Evolutionary conservation across 257 asterid genomes (phyloP), one percentile per base, ranked within the genome.

Genomic region (Osmanthus fragrans): DNA sequence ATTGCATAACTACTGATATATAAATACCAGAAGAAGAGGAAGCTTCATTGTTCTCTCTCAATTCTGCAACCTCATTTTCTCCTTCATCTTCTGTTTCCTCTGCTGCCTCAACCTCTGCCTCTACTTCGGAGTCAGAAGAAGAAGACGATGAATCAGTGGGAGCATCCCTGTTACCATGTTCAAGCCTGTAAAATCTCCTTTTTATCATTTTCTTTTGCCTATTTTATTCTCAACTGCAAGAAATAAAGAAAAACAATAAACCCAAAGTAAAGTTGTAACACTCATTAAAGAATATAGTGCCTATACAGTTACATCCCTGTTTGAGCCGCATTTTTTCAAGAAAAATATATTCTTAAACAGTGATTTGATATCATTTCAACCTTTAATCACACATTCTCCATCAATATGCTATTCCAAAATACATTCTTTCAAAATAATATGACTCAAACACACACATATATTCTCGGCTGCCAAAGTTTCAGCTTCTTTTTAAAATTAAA

Each of bases 121-220:
- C 96, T 66, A 80, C 74, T 76, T 90, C 96, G 16, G 92, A 91
- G 74, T 86, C 97, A 0, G 90, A 85, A 33, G 96, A 87, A 29
- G 97, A 94, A 2, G 98, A 92, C 32, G 89, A 83, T 18, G 96
- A 85, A 29, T 82, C 92, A 7, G 99, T 89, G 2, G 97, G 90
- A 58, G 82, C 94, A 84, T 95, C 98, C 83, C 79, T 81, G 76
- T 83, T 84, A 45, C 92, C 96, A 54, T 93, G 97, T 30, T 90
- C 96, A 75, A 84, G 72, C 92, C 90, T 85, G 83, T 93, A 91
- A 86, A 90, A 93, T 80, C 97, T 80, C 84, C 97, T 86, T 81
- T 95, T 93, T 42, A 93, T 95, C 99, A 95, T 95, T 69, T 72
- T 71, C 72, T 58, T 2, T 25, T 27, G 69, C 73, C 77, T 76